phyloP scores from a whole-genome alignment of 129 eudicot species.

The Erigeron canadensis region DNA sequence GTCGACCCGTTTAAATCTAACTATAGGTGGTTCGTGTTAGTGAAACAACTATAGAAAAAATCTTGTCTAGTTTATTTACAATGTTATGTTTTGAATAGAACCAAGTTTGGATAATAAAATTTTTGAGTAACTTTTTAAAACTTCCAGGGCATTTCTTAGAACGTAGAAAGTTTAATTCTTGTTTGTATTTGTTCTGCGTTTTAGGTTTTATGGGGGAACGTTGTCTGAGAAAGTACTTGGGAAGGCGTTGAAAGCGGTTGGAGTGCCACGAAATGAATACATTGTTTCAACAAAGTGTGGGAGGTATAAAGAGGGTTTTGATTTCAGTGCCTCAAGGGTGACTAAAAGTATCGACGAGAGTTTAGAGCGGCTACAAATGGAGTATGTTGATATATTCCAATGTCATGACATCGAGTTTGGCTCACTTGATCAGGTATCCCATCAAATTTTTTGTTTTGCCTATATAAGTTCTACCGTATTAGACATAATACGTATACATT shows the following conservation, averaged over 20 bases:
- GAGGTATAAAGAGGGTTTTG: constrained; percentile 84
- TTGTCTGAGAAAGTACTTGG: constrained; percentile 86
- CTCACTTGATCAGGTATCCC: constrained; percentile 87
- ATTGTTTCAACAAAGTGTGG: constrained; percentile 95
- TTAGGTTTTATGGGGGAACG: constrained; percentile 87
- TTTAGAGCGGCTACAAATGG: constrained; percentile 83
- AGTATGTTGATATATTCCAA: constrained; percentile 85
- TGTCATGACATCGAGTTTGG: constrained; percentile 97
- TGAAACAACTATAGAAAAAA: neutral
- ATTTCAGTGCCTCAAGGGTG: constrained; percentile 87
- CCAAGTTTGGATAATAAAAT: neutral
- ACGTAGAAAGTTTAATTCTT: neutral
- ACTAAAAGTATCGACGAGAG: constrained; percentile 89
- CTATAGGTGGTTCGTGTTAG: neutral
- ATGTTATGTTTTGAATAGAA: neutral
- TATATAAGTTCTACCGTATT: neutral
- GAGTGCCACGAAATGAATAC: constrained; percentile 69
- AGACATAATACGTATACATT: neutral
- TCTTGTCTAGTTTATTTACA: neutral
- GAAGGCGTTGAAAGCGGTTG: constrained; percentile 71
- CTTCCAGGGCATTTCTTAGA: neutral
- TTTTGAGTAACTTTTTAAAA: neutral
- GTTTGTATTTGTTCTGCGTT: neutral
- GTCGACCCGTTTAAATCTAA: neutral
- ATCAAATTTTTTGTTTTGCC: neutral